Percentiles rank a stretch among this genome's conserved stretches.
phyloP scores from a whole-genome alignment of 2,329 filamentous ascomycete genomes.

The Xylaria sp. region DNA sequence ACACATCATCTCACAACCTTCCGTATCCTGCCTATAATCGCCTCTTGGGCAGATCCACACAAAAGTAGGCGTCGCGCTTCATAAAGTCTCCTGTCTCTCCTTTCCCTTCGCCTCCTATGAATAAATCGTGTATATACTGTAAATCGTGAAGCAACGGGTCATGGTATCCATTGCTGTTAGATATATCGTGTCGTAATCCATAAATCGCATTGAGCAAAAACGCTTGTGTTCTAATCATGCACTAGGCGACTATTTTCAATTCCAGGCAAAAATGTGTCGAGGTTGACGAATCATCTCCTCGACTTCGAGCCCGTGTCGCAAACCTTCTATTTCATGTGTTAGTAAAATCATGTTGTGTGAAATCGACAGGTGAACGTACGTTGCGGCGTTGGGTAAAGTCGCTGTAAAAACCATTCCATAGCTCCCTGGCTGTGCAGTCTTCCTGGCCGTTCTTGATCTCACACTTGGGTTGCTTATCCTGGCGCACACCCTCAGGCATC shows the following conservation, averaged over 20 bases:
- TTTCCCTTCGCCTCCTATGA: background rate
- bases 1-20: background rate
- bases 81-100: background rate
- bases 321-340: constrained; percentile 26
- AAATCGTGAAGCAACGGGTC: constrained; percentile 2
- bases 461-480: constrained; percentile 43
- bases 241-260: constrained; percentile 7
- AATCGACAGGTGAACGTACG: constrained; percentile 29
- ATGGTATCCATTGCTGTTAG: constrained; percentile 26
- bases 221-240: background rate
- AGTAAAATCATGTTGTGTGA: background rate
- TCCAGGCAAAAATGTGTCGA: background rate
- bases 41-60: background rate
- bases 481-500: constrained; percentile 35
- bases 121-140: background rate
- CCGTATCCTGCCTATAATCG: background rate
- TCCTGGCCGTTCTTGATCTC: constrained; percentile 36
- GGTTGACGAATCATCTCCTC: constrained; percentile 19
- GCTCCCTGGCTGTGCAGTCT: constrained; percentile 41
- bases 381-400: constrained; percentile 41
- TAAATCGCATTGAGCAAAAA: constrained; percentile 17
- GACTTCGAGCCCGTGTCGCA: constrained; percentile 24
- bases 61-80: background rate
- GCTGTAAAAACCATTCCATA: constrained; percentile 45
- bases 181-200: constrained; percentile 26